Evolutionary conservation across 2,329 filamentous ascomycete genomes (phyloP).

Genomic region (Parasarocladium wereldwijsianum): DNA sequence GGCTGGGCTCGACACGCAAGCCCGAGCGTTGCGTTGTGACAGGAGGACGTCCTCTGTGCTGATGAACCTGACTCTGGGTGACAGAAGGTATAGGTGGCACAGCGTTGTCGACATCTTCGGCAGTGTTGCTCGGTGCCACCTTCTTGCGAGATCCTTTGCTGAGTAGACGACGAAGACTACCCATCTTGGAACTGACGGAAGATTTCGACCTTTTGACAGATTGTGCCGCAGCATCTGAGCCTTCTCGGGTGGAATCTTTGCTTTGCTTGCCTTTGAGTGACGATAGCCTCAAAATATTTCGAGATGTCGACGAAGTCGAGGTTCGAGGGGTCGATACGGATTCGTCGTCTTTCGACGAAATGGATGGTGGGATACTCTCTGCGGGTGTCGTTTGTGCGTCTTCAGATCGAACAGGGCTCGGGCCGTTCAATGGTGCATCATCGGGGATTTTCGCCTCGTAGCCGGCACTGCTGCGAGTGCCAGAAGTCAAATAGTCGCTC

Average conservation of each 20-base stretch:
- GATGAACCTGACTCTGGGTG: conserved; percentile 5
- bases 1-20: conserved; percentile 25
- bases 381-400: neutral
- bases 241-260: conserved; percentile 4
- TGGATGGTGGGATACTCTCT: conserved; percentile 2
- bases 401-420: neutral
- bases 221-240: neutral
- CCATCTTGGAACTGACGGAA: neutral
- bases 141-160: conserved; percentile 1
- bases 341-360: conserved; percentile 2
- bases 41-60: conserved; percentile 8
- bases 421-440: conserved; percentile 1
- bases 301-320: conserved; percentile 1
- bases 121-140: conserved; percentile 1
- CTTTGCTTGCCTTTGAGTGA: conserved; percentile 5
- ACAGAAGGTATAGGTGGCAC: conserved; percentile 6
- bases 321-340: conserved; percentile 3
- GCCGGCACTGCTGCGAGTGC: conserved; percentile 4
- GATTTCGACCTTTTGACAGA: neutral
- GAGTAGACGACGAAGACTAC: conserved; percentile 1
- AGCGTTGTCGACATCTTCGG: conserved; percentile 1
- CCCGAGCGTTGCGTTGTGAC: conserved; percentile 20
- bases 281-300: conserved; percentile 9
- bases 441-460: conserved; percentile 1
- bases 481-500: conserved; percentile 2